Evolutionary conservation across 202 grass and related monocot genomes (phyloP), one percentile per base, ranked within the genome.

Genomic region (Eragrostis tef): DNA sequence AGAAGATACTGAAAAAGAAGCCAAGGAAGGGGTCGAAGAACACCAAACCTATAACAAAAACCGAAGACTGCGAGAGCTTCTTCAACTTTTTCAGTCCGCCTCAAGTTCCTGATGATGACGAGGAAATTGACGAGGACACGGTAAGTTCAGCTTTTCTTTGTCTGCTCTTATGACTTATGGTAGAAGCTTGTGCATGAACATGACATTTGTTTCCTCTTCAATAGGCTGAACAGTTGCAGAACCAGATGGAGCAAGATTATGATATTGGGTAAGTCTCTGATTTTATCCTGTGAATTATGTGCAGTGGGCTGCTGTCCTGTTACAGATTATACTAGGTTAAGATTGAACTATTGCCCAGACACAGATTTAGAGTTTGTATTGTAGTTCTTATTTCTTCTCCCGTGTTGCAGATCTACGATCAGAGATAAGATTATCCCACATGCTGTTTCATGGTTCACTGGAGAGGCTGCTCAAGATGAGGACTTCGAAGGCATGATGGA

Each of bases 51-150:
- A 94, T 99, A 73, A 99, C 87, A 34, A 99, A 96, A 90, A 94
- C 89, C 45, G 97, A 99, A 88, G 84, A 86, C 27, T 99, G 97
- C 19, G 93, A 99, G 43, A 99, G 97, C 73, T 96, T 99, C 81
- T 99, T 99, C 46, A 99, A 96, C 79, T 99, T 99, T 67, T 99
- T 99, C 84, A 99, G 82, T 75, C 97, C 97, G 50, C 97, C 97
- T 74, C 91, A 94, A 83, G 97, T 99, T 68, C 97, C 97, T 80
- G 97, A 99, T 71, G 97, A 99, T 9, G 89, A 96, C 2, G 93
- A 95, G 68, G 93, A 99, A 88, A 93, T 99, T 82, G 97, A 99
- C 19, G 97, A 99, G 85, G 97, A 99, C 27, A 90, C 89, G 49
- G 93, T 99, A 91, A 89, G 96, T 53, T 70, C 19, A 29, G 1